Percentiles rank a stretch among this genome's conserved stretches.
Evolutionary conservation across 345 rosid species (phyloP).

Genomic region (Turnera subulata): DNA sequence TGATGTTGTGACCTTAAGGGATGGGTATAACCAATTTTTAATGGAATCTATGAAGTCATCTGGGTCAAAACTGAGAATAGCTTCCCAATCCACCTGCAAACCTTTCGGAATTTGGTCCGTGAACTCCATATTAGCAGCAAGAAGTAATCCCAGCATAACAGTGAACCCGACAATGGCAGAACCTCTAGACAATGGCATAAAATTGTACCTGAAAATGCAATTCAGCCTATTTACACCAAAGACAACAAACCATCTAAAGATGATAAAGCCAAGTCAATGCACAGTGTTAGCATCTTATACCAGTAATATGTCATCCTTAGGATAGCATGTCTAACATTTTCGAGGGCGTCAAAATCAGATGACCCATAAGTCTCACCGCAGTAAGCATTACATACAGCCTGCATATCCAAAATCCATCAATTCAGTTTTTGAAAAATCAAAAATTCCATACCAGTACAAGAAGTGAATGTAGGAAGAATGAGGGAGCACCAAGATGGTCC

Average conservation of each 20-base stretch:
- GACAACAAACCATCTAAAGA: not conserved
- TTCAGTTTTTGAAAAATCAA: not conserved
- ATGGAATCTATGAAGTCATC: conserved; percentile 51
- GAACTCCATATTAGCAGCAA: conserved; percentile 90
- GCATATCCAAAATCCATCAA: conserved; percentile 17
- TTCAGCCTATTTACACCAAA: conserved; percentile 3
- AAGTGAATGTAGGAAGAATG: too few relatives aligned
- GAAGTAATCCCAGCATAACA: conserved; percentile 73
- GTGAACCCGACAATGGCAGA: conserved; percentile 77
- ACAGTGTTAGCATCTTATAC: conserved; percentile 30
- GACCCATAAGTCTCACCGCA: conserved; percentile 77
- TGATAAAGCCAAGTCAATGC: conserved; percentile 3
- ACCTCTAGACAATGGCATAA: conserved; percentile 95
- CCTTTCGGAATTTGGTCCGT: conserved; percentile 62
- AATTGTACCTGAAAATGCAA: conserved; percentile 69
- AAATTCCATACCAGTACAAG: not conserved
- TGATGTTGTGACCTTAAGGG: conserved; percentile 60
- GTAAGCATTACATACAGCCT: conserved; percentile 77
- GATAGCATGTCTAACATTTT: conserved; percentile 67
- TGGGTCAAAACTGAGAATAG: conserved; percentile 69
- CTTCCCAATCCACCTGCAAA: conserved; percentile 93
- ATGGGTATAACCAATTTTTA: conserved; percentile 77
- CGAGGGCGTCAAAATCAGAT: conserved; percentile 51
- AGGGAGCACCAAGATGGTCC: too few relatives aligned
- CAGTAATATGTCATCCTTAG: conserved; percentile 95